Conservation (phyloP, 2,329 filamentous ascomycete species). For the Lasiodiplodia hormozganensis region DNA sequence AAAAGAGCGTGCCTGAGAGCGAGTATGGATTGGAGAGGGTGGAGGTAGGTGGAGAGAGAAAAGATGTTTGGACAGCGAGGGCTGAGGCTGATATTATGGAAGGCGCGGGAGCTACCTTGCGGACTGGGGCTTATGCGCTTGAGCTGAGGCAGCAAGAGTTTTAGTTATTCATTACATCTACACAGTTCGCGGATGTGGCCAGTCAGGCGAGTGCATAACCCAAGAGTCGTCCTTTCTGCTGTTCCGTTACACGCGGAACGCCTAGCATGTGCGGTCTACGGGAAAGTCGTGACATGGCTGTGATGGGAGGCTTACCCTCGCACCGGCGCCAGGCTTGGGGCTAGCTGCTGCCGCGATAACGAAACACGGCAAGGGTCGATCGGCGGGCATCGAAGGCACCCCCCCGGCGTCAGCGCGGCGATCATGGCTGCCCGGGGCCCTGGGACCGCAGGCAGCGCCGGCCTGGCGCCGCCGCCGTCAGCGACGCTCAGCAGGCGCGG, state of each 20-base stretch:
- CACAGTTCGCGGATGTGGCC: slow-evolving; percentile 27
- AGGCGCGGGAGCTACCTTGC: slow-evolving; percentile 19
- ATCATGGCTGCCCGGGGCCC: slow-evolving; percentile 1
- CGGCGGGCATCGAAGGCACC: slow-evolving; percentile 15
- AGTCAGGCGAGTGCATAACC: slow-evolving; percentile 37
- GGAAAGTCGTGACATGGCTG: slow-evolving; percentile 31
- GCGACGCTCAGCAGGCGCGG: slow-evolving; percentile 20
- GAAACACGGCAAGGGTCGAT: slow-evolving; percentile 28
- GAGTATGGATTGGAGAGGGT: not conserved
- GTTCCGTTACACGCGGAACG: slow-evolving; percentile 42
- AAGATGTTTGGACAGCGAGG: slow-evolving; percentile 13
- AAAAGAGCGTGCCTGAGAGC: not conserved
- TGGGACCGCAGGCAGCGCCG: slow-evolving; percentile 17
- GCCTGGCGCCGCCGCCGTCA: slow-evolving; percentile 22
- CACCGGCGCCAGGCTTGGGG: slow-evolving; percentile 29
- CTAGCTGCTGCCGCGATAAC: slow-evolving; percentile 28
- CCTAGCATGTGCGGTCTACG: slow-evolving; percentile 39
- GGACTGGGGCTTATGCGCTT: slow-evolving; percentile 30
- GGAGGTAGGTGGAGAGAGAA: not conserved
- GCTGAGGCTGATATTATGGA: slow-evolving; percentile 29
- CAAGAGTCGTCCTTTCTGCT: slow-evolving; percentile 36
- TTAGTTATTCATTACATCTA: slow-evolving; percentile 29
- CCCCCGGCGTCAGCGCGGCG: slow-evolving; percentile 8
- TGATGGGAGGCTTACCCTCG: slow-evolving; percentile 29
- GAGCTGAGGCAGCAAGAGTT: slow-evolving; percentile 31